These are phyloP conservation scores for Oxyria digyna DNA, from an alignment of 148 eudicot genomes.

Conservation along the genomic window DNA sequence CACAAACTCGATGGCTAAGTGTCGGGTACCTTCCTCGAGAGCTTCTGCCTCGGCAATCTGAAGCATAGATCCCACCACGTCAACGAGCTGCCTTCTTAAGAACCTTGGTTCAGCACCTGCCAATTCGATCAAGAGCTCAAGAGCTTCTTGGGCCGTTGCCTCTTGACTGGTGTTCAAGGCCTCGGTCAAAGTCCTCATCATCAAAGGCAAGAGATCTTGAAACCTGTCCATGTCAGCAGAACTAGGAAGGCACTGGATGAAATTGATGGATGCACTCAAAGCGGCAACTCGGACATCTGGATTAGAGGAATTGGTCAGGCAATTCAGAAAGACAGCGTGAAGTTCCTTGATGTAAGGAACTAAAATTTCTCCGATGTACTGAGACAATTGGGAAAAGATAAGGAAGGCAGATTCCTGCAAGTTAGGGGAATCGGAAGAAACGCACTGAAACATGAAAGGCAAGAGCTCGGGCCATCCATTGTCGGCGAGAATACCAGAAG, in stretches of 20 bases:
- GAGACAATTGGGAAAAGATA: conserved; percentile 68
- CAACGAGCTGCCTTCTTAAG: conserved; percentile 66
- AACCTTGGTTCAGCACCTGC: conserved; percentile 86
- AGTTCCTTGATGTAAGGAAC: conserved; percentile 48
- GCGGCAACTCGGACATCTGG: conserved; percentile 70
- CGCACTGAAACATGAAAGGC: conserved; percentile 75
- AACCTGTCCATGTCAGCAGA: conserved; percentile 69
- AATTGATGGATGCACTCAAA: conserved; percentile 60
- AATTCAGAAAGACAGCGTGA: conserved; percentile 53
- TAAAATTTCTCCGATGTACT: conserved; percentile 53
- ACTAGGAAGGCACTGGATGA: conserved; percentile 61
- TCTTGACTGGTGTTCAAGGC: conserved; percentile 63
- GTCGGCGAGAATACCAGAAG: conserved; percentile 58
- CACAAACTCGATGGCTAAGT: conserved; percentile 77
- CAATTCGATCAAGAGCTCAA: conserved; percentile 71
- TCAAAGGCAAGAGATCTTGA: conserved; percentile 73
- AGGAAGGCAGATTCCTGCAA: conserved; percentile 66
- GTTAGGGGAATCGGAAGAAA: conserved; percentile 34
- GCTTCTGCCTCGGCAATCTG: conserved; percentile 77
- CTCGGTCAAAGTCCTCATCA: conserved; percentile 79
- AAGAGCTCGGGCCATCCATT: conserved; percentile 67
- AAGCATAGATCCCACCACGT: conserved; percentile 79
- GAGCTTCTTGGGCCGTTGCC: conserved; percentile 82
- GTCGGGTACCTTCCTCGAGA: conserved; percentile 77
- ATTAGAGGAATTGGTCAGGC: conserved; percentile 25